These are phyloP conservation scores for Ascochyta viciae-villosae DNA, from an alignment of 2,329 filamentous ascomycete species.

Conservation along the genomic window DNA sequence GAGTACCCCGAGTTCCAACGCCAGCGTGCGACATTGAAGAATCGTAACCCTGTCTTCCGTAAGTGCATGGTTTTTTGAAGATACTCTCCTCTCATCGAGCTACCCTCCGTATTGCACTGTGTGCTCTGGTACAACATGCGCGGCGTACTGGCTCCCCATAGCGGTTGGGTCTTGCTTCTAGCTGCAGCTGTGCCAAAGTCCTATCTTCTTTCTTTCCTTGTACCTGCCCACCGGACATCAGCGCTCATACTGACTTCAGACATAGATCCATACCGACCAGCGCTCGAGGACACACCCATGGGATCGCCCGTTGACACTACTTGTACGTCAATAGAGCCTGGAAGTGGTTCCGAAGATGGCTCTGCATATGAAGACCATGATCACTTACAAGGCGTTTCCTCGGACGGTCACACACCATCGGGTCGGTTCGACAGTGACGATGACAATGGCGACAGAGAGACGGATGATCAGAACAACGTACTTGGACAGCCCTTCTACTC, in stretches of 20 bases:
- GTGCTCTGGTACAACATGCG: background rate
- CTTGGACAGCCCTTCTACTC: background rate
- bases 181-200: background rate
- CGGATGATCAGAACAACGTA: background rate
- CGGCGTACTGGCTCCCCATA: background rate
- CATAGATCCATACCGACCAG: background rate
- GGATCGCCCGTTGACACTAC: background rate
- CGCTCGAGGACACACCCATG: background rate
- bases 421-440: background rate
- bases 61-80: background rate
- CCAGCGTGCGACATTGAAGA: background rate
- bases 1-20: background rate
- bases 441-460: background rate
- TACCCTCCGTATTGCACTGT: background rate
- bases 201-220: background rate
- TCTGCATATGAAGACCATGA: background rate
- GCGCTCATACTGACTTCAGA: background rate
- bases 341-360: background rate
- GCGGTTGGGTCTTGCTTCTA: background rate
- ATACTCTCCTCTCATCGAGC: background rate
- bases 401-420: background rate
- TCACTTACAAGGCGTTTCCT: background rate
- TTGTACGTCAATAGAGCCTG: background rate
- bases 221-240: background rate
- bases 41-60: background rate